These are phyloP conservation scores for Russula vinacea DNA, from an alignment of 768 basidiomycete species.

Conservation along the genomic window DNA sequence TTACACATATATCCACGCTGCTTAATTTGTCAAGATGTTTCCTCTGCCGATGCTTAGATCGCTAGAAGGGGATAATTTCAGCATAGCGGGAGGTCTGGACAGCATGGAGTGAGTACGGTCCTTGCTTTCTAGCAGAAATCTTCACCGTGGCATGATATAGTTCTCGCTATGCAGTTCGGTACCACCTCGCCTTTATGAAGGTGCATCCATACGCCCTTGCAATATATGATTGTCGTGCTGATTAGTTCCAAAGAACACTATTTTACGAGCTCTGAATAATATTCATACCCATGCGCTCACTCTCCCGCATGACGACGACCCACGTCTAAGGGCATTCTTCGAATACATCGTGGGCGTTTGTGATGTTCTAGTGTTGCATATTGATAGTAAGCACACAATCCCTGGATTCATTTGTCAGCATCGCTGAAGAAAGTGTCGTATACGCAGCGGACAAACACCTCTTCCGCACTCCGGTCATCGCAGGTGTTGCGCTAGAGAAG, in stretches of 20 bases:
- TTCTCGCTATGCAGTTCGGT: conserved; percentile 21
- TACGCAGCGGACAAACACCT: conserved; percentile 11
- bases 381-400: conserved; percentile 10
- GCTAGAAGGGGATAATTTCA: conserved; percentile 5
- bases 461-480: conserved; percentile 9
- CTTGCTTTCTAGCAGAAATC: not conserved
- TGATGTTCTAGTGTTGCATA: conserved; percentile 16
- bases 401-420: not conserved
- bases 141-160: conserved; percentile 10
- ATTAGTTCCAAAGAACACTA: conserved; percentile 21
- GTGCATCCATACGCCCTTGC: not conserved
- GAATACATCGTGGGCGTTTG: conserved; percentile 19
- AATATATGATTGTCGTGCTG: not conserved
- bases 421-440: not conserved
- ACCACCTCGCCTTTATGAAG: conserved; percentile 27
- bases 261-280: conserved; percentile 27
- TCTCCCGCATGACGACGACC: conserved; percentile 11
- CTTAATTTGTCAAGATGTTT: conserved; percentile 18
- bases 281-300: conserved; percentile 13
- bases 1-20: not conserved
- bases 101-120: conserved; percentile 17
- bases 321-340: conserved; percentile 20
- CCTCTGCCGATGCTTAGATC: conserved; percentile 21
- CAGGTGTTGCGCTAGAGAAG: conserved; percentile 4
- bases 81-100: conserved; percentile 7